A percentile compares a stretch with the other conserved stretches of the same genome.
These are phyloP conservation scores for Alternaria ventricosa DNA, from an alignment of 2,329 filamentous ascomycete species.

Conservation along the genomic window DNA sequence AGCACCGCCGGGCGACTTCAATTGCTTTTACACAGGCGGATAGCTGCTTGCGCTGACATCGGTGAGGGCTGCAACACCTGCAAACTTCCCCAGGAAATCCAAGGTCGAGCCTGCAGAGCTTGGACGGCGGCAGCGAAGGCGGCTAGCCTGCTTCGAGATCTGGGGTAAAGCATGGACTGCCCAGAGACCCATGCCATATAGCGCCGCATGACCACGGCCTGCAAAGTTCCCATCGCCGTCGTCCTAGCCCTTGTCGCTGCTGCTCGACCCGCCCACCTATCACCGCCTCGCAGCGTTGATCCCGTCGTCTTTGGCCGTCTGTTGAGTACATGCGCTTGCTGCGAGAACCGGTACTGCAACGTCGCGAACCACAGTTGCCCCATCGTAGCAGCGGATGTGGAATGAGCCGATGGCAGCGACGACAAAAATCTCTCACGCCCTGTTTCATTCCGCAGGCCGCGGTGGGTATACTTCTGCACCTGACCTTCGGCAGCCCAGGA, in stretches of 20 bases:
- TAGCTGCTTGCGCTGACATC: constrained; percentile 6
- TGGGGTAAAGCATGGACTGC: constrained; percentile 21
- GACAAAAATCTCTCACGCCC: constrained; percentile 14
- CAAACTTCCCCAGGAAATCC: constrained; percentile 17
- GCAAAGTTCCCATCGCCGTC: constrained; percentile 9
- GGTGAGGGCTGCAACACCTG: constrained; percentile 3
- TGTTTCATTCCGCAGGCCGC: constrained; percentile 30
- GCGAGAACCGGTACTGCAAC: neutral
- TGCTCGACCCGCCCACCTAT: constrained; percentile 11
- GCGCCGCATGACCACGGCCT: constrained; percentile 21
- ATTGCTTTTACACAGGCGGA: neutral
- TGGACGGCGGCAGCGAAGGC: constrained; percentile 10
- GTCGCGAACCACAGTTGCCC: neutral
- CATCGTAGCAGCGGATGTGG: neutral
- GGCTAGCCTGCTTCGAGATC: constrained; percentile 19
- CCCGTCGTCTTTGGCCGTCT: neutral
- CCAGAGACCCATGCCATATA: constrained; percentile 12
- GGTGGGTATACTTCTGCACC: constrained; percentile 31
- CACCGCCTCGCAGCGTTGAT: neutral
- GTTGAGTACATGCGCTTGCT: neutral
- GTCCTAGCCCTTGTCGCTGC: constrained; percentile 14
- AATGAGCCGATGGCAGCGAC: neutral
- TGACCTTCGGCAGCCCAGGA: constrained; percentile 33
- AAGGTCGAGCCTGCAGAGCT: constrained; percentile 16
- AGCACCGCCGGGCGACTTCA: neutral